These are phyloP conservation scores for Theobroma cacao DNA, from an alignment of 345 rosid species.

Conservation along the genomic window DNA sequence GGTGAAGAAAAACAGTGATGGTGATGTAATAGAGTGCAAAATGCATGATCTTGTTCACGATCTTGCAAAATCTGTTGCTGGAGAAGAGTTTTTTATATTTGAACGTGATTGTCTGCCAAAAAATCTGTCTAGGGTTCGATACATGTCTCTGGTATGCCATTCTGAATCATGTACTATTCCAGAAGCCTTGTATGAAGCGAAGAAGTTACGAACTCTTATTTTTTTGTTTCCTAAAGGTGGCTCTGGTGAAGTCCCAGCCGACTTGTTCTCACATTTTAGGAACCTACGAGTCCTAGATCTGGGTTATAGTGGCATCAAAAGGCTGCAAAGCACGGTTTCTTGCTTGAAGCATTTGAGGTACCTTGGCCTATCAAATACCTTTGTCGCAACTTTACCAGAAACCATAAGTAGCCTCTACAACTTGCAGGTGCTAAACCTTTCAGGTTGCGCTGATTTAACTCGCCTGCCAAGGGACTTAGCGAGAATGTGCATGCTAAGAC, in stretches of 20 bases:
- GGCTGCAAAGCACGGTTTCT: slow-evolving; percentile 2
- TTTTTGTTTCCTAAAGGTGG: slow-evolving; percentile 11
- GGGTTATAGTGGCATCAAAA: not conserved
- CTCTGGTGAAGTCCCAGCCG: slow-evolving; percentile 12
- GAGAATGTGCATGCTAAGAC: slow-evolving; percentile 5
- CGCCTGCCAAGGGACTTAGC: slow-evolving; percentile 10
- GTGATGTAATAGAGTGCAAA: not conserved
- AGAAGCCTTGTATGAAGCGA: slow-evolving; percentile 22
- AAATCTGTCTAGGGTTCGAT: slow-evolving; percentile 12
- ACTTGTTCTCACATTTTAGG: slow-evolving; percentile 18
- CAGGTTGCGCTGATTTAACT: slow-evolving; percentile 9
- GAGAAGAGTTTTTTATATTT: slow-evolving; percentile 12
- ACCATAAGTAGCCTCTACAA: slow-evolving; percentile 11
- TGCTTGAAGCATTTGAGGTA: slow-evolving; percentile 13
- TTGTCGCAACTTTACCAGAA: slow-evolving; percentile 9
- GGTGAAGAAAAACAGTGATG: not conserved
- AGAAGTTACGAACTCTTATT: slow-evolving; percentile 22
- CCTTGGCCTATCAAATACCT: slow-evolving; percentile 17
- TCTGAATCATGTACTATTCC: not conserved
- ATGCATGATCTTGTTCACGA: slow-evolving; percentile 35
- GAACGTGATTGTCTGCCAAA: not conserved
- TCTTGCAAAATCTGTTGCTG: slow-evolving; percentile 21
- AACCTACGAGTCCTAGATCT: slow-evolving; percentile 17
- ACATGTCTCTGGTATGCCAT: slow-evolving; percentile 1
- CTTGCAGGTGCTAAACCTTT: slow-evolving; percentile 16